These are phyloP conservation scores for Inga oerstediana DNA, from an alignment of 306 rosid genomes.

Conservation along the genomic window DNA sequence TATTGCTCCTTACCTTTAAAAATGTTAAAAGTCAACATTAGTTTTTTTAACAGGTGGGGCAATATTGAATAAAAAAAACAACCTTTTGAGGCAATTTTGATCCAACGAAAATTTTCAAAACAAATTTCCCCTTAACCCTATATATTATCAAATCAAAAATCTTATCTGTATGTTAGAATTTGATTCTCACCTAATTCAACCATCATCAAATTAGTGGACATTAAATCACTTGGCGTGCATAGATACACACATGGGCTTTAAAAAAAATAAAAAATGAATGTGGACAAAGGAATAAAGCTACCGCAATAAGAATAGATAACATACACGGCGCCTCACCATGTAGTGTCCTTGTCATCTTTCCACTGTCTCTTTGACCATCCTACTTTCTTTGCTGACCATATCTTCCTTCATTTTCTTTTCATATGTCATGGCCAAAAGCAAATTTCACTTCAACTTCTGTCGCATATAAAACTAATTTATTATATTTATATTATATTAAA, in stretches of 20 bases:
- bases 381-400: neutral
- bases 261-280: neutral
- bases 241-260: neutral
- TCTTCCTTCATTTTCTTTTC: neutral
- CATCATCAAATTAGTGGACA: neutral
- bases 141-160: too few relatives aligned
- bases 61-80: too few relatives aligned
- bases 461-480: too few relatives aligned
- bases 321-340: slow-evolving; percentile 5
- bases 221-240: neutral
- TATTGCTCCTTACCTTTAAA: too few relatives aligned
- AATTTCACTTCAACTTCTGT: slow-evolving; percentile 33
- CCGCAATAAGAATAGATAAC: neutral
- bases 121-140: too few relatives aligned
- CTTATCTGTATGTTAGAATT: too few relatives aligned
- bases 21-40: too few relatives aligned
- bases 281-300: neutral
- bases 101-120: accelerated
- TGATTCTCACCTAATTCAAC: neutral
- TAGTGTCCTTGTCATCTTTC: slow-evolving; percentile 22
- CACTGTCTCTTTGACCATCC: slow-evolving; percentile 30
- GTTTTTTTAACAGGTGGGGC: too few relatives aligned
- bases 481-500: too few relatives aligned
- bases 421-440: neutral
- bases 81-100: too few relatives aligned